phyloP scores from a whole-genome alignment of 2,329 filamentous ascomycete species.

The Beauveria brongniartii region DNA sequence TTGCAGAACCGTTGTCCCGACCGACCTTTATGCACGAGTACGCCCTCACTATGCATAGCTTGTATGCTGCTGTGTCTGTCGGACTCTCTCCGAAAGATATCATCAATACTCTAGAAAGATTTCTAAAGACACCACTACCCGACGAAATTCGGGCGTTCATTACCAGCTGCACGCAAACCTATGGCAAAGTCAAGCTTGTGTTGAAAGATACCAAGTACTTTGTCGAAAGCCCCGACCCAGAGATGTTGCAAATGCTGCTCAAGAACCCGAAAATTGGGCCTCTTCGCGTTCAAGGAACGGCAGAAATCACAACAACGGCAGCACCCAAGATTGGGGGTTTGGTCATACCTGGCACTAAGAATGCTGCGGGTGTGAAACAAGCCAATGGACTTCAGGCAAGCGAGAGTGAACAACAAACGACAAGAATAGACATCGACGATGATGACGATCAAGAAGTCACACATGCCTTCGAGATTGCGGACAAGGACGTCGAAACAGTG shows the following conservation, averaged over 20 bases:
- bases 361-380: conserved; percentile 81
- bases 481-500: conserved; percentile 74
- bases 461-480: conserved; percentile 85
- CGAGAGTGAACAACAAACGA: conserved; percentile 39
- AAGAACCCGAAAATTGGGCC: conserved; percentile 75
- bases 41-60: conserved; percentile 71
- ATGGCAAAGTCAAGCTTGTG: conserved; percentile 92
- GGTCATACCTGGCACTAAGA: conserved; percentile 89
- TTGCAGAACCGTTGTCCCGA: conserved; percentile 78
- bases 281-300: conserved; percentile 63
- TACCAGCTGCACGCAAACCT: conserved; percentile 72
- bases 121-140: conserved; percentile 83
- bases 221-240: conserved; percentile 82
- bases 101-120: conserved; percentile 75
- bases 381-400: conserved; percentile 33
- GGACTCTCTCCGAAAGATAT: conserved; percentile 87
- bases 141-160: conserved; percentile 75
- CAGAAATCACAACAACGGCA: conserved; percentile 68
- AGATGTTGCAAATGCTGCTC: conserved; percentile 78
- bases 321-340: conserved; percentile 81
- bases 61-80: conserved; percentile 87
- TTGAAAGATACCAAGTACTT: conserved; percentile 92
- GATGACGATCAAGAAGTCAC: conserved; percentile 82
- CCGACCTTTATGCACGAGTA: conserved; percentile 86
- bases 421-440: conserved; percentile 71